Evolutionary conservation across 768 basidiomycete species (phyloP).

Genomic region (Chalciporus pseudorubinellus): DNA sequence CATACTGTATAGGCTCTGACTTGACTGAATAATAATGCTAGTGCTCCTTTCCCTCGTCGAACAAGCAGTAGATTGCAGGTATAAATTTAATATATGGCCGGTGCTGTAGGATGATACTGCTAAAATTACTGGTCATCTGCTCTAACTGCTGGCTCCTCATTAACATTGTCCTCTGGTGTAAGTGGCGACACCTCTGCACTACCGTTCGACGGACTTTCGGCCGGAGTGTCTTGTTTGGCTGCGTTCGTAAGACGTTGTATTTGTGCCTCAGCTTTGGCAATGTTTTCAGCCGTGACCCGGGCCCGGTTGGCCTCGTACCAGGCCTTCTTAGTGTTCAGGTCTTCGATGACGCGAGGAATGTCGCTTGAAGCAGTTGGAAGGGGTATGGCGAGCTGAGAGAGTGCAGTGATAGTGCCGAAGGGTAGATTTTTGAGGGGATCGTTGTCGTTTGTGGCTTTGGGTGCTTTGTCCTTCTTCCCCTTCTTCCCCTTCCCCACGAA

Average conservation of each 20-base stretch:
- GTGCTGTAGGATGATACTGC: slow-evolving; percentile 9
- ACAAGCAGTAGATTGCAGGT: slow-evolving; percentile 15
- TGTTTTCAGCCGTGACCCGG: slow-evolving; percentile 72
- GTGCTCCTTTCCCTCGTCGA: slow-evolving; percentile 14
- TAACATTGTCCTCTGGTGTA: slow-evolving; percentile 41
- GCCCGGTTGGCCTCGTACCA: slow-evolving; percentile 95
- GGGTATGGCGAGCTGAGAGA: slow-evolving; percentile 85
- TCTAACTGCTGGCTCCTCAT: slow-evolving; percentile 43
- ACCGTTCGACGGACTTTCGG: slow-evolving; percentile 36
- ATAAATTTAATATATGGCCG: slow-evolving; percentile 18
- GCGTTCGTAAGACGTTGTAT: slow-evolving; percentile 57
- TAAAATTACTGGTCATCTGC: slow-evolving; percentile 35
- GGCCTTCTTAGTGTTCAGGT: slow-evolving; percentile 89
- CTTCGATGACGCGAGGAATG: slow-evolving; percentile 79
- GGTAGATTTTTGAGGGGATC: slow-evolving; percentile 60
- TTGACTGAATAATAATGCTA: slow-evolving; percentile 33
- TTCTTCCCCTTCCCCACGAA: slow-evolving; percentile 73
- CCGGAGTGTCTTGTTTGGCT: slow-evolving; percentile 37
- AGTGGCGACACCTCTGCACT: slow-evolving; percentile 46
- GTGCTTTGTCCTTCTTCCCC: slow-evolving; percentile 52
- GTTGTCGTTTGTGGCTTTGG: slow-evolving; percentile 40
- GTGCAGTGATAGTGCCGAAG: slow-evolving; percentile 81
- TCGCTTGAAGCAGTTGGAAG: slow-evolving; percentile 78
- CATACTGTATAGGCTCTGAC: slow-evolving; percentile 35
- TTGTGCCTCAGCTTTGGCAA: slow-evolving; percentile 75